Base-by-base conservation (phyloP, 768 basidiomycete genomes). In the Pisolithus albus region DNA sequence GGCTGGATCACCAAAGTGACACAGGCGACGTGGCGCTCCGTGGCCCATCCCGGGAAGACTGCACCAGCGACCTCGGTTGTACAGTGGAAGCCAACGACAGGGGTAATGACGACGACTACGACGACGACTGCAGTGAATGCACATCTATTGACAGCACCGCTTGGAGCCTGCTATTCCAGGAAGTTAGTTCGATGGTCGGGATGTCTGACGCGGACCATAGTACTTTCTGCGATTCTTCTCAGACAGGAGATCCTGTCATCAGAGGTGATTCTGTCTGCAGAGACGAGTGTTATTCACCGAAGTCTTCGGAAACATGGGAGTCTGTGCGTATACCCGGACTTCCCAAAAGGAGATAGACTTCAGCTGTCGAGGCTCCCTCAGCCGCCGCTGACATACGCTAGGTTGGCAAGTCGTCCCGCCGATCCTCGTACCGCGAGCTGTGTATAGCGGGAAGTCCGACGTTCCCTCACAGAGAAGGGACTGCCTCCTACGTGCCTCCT, bases 181-280 rank as follows among this genome's bases (percentile, higher is more conserved):
- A 69, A 26, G 64, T 69, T 15, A 62, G 66, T 47, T 56, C 62
- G 37, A 66, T 67, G 41, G 59, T 69, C 13, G 67, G 66, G 19
- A 46, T 67, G 18, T n/a, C 67, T 6, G 64, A 65, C 1, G 50
- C 64, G 16, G 58, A 54, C 19, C 32, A 37, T 30, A 13, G 15
- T n/a, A 7, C 28, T 30, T 21, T 5, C 23, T 26, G 26, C n/a
- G 34, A 19, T 21, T 47, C 19, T n/a, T 32, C 32, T 34, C 39
- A 47, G 23, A 48, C 34, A 21, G 52, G 54, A n/a, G n/a, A 5
- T 32, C 39, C 30, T 41, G 44, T 49, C 23, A 15, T 15, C 28
- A 46, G 47, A 30, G 43, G 28, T 9, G 2, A n/a, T 26, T 45
- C 24, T n/a, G 4, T 45, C 26, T 11, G 4, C 24, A 26, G 10